Conservation (phyloP, 2,329 filamentous ascomycete species). For the Passalora sequoiae region DNA sequence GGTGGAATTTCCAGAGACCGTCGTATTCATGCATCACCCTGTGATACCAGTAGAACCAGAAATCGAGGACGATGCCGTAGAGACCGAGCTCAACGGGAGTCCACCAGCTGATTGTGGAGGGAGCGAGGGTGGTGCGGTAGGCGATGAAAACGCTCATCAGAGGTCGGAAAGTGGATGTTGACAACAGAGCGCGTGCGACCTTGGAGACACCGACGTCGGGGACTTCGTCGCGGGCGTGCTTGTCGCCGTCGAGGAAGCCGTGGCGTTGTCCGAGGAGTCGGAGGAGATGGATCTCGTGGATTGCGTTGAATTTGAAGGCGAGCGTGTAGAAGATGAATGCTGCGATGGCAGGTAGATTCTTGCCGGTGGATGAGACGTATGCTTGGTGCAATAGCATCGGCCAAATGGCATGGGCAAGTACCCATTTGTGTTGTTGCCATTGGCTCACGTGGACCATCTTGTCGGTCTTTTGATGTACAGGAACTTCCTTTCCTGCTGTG, state of each 20-base stretch:
- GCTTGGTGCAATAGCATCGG: conserved; percentile 39
- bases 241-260: conserved; percentile 44
- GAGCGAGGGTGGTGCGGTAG: conserved; percentile 11
- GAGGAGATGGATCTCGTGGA: conserved; percentile 38
- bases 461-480: conserved; percentile 40
- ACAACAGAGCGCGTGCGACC: conserved; percentile 17
- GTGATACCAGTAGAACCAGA: conserved; percentile 43
- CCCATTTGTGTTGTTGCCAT: conserved; percentile 38
- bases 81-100: conserved; percentile 38
- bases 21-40: conserved; percentile 40
- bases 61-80: conserved; percentile 43
- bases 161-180: conserved; percentile 19
- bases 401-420: conserved; percentile 36
- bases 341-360: conserved; percentile 29
- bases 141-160: conserved; percentile 19
- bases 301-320: conserved; percentile 40
- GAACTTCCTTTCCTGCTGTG: conserved; percentile 30
- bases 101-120: conserved; percentile 29
- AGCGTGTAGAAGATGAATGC: conserved; percentile 38
- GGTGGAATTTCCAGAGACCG: conserved; percentile 43
- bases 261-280: conserved; percentile 37
- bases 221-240: conserved; percentile 41
- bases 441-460: conserved; percentile 39
- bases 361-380: conserved; percentile 31
- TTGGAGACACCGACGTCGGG: conserved; percentile 33